These are phyloP conservation scores for Ceratocystis harringtonii DNA, from an alignment of 2,329 filamentous ascomycete species.

Conservation along the genomic window DNA sequence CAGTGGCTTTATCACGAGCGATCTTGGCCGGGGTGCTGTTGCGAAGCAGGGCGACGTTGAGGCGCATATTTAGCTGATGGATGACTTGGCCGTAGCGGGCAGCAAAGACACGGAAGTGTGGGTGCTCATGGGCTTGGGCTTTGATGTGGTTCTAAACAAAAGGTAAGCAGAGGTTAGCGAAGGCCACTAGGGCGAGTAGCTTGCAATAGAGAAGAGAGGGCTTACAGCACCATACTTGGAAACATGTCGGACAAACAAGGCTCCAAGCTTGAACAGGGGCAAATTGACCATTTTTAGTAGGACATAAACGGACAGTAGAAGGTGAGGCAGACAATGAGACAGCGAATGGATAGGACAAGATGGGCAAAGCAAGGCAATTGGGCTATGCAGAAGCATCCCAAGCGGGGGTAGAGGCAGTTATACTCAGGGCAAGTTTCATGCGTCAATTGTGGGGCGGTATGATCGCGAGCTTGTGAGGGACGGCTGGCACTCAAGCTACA, in stretches of 20 bases:
- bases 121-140: conserved; percentile 48
- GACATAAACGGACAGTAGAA: background rate
- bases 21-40: conserved; percentile 42
- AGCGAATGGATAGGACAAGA: background rate
- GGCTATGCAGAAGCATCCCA: background rate
- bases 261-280: conserved; percentile 51
- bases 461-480: background rate
- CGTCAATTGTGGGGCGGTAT: background rate
- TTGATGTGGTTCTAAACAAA: conserved; percentile 48
- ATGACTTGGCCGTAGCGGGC: conserved; percentile 48
- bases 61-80: conserved; percentile 52
- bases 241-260: conserved; percentile 48
- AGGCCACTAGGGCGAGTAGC: background rate
- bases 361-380: background rate
- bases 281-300: conserved; percentile 41
- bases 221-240: conserved; percentile 56
- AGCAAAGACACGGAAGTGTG: conserved; percentile 43
- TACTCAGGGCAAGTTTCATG: background rate
- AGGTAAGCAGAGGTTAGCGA: background rate
- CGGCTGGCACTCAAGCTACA: background rate
- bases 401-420: background rate
- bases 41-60: conserved; percentile 44
- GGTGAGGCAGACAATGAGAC: background rate
- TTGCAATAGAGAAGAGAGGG: background rate
- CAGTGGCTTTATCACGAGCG: conserved; percentile 47